Evolutionary conservation across 192 early-diverging fungal genomes (phyloP), one percentile per base, ranked within the genome.

Genomic region (Lobosporangium transversale): DNA sequence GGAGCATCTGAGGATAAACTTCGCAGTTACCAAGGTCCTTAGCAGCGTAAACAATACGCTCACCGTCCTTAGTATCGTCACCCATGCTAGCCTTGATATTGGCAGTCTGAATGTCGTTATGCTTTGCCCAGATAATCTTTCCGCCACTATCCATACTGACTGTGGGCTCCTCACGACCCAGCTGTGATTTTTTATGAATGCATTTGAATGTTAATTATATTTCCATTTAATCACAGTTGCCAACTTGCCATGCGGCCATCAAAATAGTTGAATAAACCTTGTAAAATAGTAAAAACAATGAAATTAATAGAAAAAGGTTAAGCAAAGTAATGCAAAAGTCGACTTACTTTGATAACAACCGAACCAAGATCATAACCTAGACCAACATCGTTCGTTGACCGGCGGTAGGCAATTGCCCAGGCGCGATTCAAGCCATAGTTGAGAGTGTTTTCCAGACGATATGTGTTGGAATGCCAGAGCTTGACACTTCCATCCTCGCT

Each of bases 11-110:
- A 12, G 98, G 98, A 66, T 96, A 98, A 29, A 99, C 90, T 81
- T 99, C 98, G 78, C 98, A 99, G 80, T 87, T 97, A 60, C 98
- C 98, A 6, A 99, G 86, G 42, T 99, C 98, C 81, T 99, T 99
- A 44, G 90, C 85, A 1, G 94, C 80, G 33, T 95, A 79, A 47
- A 87, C 73, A 35, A 99, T 86, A 50, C 91, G 88, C 70, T 98
- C 97, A n/a, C 98, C 98, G 75, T 99, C 97, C 70, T 92, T 93
- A 49, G 94, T 59, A 33, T 89, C 87, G 32, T 94, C 92, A 49
- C 95, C 93, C 68, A 84, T 82, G 27, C 83, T 87, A 15, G 93
- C 87, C 79, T 97, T 97, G 55, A 98, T 85, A 71, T 97, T 98
- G 35, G 96, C 92, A 2, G 94, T 97, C 79, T 91, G 91, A 63